phyloP scores from a whole-genome alignment of 1,284 basidiomycete genomes.

The Ceratobasidium sp. region DNA sequence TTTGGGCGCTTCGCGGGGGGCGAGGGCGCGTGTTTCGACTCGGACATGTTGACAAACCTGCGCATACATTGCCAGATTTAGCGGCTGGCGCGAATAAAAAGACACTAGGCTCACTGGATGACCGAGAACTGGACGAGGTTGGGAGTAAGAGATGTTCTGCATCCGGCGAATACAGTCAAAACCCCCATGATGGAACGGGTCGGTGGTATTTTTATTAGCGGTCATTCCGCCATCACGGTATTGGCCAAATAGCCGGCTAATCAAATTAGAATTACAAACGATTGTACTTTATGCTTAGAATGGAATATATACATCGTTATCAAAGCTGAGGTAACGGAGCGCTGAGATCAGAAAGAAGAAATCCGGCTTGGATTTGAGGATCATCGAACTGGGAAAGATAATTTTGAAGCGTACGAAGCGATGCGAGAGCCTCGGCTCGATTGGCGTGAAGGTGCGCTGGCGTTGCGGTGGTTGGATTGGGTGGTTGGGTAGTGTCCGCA shows the following conservation, averaged over 20 bases:
- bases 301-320: constrained; percentile 1
- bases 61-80: no score
- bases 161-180: neutral
- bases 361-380: neutral
- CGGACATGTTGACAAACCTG: no score
- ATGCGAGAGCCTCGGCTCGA: neutral
- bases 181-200: neutral
- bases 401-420: neutral
- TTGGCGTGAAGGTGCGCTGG: neutral
- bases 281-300: constrained; percentile 1
- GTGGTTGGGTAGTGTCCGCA: neutral
- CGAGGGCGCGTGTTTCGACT: no score
- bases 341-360: constrained; percentile 13
- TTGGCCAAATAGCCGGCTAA: neutral
- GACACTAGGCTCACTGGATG: no score
- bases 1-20: no score
- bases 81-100: no score
- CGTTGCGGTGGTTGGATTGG: neutral
- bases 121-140: no score
- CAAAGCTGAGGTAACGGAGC: neutral
- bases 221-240: neutral
- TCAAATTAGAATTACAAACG: neutral
- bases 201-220: neutral
- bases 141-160: no score
- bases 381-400: constrained; percentile 1